These are phyloP conservation scores for Dictyostelium purpureum DNA, from an alignment of 78 protist genomes.

Conservation along the genomic window DNA sequence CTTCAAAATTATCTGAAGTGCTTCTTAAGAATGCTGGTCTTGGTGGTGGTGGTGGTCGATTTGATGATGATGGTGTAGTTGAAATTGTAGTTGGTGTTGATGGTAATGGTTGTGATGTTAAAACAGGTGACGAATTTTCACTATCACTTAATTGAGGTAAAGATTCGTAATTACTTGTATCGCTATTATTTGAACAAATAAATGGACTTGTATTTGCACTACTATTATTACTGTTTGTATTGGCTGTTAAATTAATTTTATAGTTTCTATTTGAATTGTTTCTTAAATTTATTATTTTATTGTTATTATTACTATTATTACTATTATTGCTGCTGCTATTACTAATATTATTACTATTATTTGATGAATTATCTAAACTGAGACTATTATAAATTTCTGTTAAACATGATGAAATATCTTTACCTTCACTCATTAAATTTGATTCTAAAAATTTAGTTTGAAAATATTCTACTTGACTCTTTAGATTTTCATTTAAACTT, in stretches of 20 bases:
- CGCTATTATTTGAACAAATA: not conserved
- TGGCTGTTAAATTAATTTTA: not conserved
- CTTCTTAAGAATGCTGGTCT: not conserved
- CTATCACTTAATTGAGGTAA: not conserved
- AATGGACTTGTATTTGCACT: not conserved
- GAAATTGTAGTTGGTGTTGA: not conserved
- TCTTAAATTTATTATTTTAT: not conserved
- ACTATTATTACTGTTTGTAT: not conserved
- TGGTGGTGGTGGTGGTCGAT: not conserved
- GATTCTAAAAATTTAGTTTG: conserved; percentile 59
- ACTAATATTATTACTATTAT: not conserved
- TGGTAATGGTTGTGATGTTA: not conserved
- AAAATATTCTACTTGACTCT: conserved; percentile 58
- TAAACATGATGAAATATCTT: conserved; percentile 44
- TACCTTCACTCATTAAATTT: conserved; percentile 30
- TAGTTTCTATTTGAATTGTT: not conserved
- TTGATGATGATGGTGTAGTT: not conserved
- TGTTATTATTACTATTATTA: not conserved
- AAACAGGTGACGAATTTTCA: not conserved
- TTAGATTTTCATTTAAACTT: conserved; percentile 7
- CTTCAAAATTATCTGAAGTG: not conserved
- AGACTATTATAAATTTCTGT: conserved; percentile 59
- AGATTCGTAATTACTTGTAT: not conserved
- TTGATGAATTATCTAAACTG: conserved; percentile 9
- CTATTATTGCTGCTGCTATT: not conserved